A percentile compares a stretch with the other conserved stretches of the same genome.
Conservation (phyloP, 306 rosid species). For the Macrotyloma uniflorum region DNA sequence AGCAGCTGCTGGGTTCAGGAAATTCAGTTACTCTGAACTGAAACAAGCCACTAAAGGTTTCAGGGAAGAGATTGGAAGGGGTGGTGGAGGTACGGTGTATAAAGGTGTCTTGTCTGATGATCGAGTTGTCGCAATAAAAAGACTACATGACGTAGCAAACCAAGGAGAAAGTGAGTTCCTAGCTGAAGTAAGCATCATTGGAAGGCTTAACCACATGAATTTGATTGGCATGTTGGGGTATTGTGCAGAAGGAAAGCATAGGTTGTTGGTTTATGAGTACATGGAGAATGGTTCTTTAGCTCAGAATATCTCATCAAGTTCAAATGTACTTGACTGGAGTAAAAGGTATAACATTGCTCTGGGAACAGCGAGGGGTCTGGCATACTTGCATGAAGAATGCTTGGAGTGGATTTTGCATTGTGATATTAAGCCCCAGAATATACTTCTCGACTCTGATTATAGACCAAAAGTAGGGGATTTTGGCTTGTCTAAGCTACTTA, state of each 20-base stretch:
- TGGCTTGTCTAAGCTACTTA: conserved; percentile 31
- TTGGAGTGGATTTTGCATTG: conserved; percentile 69
- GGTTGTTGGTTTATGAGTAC: conserved; percentile 39
- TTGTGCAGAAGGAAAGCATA: conserved; percentile 29
- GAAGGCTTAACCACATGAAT: conserved; percentile 43
- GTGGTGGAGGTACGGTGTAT: conserved; percentile 29
- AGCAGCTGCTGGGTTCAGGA: conserved; percentile 10
- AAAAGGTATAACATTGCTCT: conserved; percentile 30
- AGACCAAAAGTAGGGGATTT: conserved; percentile 25
- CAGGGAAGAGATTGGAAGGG: conserved; percentile 35
- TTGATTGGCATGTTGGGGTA: conserved; percentile 36
- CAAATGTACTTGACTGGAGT: conserved; percentile 29
- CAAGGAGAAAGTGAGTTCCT: conserved; percentile 33
- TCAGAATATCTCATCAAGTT: background rate
- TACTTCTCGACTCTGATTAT: conserved; percentile 32
- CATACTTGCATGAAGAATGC: conserved; percentile 65
- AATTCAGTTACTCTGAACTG: conserved; percentile 25
- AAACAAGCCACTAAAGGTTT: conserved; percentile 30
- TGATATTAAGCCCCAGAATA: conserved; percentile 40
- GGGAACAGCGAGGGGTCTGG: conserved; percentile 58
- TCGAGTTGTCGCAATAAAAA: conserved; percentile 10
- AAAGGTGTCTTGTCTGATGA: conserved; percentile 19
- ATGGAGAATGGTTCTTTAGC: conserved; percentile 39
- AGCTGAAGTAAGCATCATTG: conserved; percentile 28
- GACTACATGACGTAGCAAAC: background rate